Base-by-base conservation (phyloP, 257 asterid genomes). In the Solanum okadae region DNA sequence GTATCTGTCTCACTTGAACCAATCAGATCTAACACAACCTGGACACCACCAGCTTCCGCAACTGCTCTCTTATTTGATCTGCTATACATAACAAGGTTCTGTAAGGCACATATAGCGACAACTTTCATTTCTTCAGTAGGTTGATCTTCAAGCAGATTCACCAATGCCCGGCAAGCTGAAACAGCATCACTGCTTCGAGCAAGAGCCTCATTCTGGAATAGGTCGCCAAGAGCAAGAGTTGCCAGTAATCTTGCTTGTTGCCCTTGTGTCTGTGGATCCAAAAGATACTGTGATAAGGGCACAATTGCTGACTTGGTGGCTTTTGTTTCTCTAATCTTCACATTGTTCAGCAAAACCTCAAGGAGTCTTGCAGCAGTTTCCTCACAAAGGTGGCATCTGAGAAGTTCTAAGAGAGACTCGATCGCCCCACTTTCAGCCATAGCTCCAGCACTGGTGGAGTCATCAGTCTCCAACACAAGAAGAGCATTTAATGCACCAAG, bases 1-100 rank as follows among this genome's bases (percentile, higher is more conserved):
- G 99, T 97, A 4, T 97, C 99, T 8, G 98, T 95, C 90, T 95
- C 98, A 87, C 99, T 94, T 44, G 99, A 94, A 85, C 99, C 95
- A 86, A 97, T 97, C 85, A 97, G 94, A 91, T 96, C 99, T 14
- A 96, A 95, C 90, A 97, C 99, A 88, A 95, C 99, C 94, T 97
- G 99, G 83, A 97, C 99, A 22, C 99, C 99, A 85, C 99, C 99
- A 84, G 99, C 99, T 94, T 97, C 99, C n/a, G 99, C 99, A 90
- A 97, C 99, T 3, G 99, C 99, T 93, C 99, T 93, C 90, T 94
- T 96, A 89, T 97, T 97, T 84, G 96, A 97, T 90, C 99, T 91
- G 90, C 99, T 96, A 93, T 97, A 92, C 98, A 96, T 96, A 34
- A 96, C 99, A 65, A 97, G 98, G 91, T 97, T 97, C 94, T 97